Base-by-base conservation (phyloP, 2,329 filamentous ascomycete genomes). In the Lecanicillium sp. region DNA sequence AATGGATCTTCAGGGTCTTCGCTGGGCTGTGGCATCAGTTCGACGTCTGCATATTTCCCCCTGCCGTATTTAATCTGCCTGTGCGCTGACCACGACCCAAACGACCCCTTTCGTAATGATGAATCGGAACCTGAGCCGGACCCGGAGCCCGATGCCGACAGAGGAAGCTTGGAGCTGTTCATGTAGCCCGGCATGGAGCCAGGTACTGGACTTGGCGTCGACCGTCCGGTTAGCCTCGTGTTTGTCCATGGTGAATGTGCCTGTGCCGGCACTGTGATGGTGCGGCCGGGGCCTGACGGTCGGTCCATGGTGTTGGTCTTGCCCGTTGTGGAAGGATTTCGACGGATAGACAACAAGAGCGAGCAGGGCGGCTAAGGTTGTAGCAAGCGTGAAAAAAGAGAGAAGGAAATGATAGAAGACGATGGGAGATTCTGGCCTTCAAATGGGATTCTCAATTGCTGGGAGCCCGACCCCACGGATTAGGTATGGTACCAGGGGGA, bases 21-120 rank as follows among this genome's bases (percentile, higher is more conserved):
- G 38, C 70, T 77, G 1, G 74, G 73, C 50, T 74, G 73, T 3
- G 74, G 74, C 9, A 71, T 64, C 33, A 74, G 54, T 52, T 74
- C 71, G 5, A 68, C 54, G 12, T 54, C 50, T 3, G 62, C 54
- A 40, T 64, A 49, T 39, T 60, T 68, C 0, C 69, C 69, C 17
- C 48, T 61, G 7, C 62, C 69, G 42, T 71, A 71, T 50, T 72
- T 73, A 48, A 71, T 53, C 36, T 60, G 56, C 33, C 51, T 44
- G 13, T 44, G 39, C 13, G 38, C 41, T 4, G 45, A 40, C 17
- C 49, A 36, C 1, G 49, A 45, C 2, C 39, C 42, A 3, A 45
- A 20, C 1, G 48, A 51, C 2, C 32, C 17, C 17, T 41, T 47
- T 11, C 40, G 35, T 36, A 18, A 40, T 17, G 11, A 30, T 32